Base-by-base conservation (phyloP, 73 alveolate species). In the Symbiodinium natans region DNA sequence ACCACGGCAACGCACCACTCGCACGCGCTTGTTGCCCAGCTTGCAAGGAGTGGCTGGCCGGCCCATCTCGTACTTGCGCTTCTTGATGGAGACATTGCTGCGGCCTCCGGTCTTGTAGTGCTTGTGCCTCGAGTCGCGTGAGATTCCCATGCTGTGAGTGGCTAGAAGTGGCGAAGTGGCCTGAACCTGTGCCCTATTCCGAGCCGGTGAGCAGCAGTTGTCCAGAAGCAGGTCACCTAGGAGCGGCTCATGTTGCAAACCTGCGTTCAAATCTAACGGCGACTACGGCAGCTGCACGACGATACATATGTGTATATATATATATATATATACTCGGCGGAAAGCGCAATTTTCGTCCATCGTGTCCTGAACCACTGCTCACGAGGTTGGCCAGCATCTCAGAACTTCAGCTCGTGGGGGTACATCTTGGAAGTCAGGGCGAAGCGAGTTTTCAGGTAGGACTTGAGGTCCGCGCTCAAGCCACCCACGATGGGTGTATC, bases 21-120 rank as follows among this genome's bases (percentile, higher is more conserved):
- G 95, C 82, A 94, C 82, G 42, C 99, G 99, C 92, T 94, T 94
- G 99, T 86, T 99, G 99, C 86, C 99, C 99, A 82, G 99, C 98
- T 93, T 99, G 93, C 99, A 99, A 99, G 93, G 93, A 15, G 93
- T 86, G 83, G 93, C 93, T 4, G 93, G 93, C 59, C 93, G 93
- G 11, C 93, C 93, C 93, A 86, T 86, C 59, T 86, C 93, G 99
- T 95, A 99, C 99, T 99, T 99, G 95, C 99, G 99, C 99, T 99
- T 99, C 99, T 99, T 99, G 99, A 99, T 93, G 99, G 99, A 99
- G 99, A 99, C 99, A 99, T 99, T 99, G 99, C 99, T 99, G 75
- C 99, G 99, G 42, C 99, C 99, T 40, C 99, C 99, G 68, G 99
- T 99, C 93, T 99, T 99, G 99, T 99, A 99, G 94, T 99, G 99